Conservation (phyloP, 2,329 filamentous ascomycete species). For the Dryadomyces quercus-mongolicae region DNA sequence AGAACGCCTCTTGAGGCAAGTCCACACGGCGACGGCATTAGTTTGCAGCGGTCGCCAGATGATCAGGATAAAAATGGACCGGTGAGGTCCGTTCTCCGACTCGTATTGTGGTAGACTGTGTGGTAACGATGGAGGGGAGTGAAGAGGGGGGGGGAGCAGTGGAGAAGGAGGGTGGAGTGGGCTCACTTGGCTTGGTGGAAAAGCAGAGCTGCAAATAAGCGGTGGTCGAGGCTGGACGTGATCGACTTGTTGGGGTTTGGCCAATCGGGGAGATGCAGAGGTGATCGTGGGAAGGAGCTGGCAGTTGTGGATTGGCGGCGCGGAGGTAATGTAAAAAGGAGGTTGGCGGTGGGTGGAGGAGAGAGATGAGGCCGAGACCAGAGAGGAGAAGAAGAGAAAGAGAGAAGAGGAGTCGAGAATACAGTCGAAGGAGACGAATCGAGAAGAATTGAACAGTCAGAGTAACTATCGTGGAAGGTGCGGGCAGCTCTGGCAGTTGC, state of each 20-base stretch:
- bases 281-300: slow-evolving; percentile 3
- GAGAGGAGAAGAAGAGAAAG: background rate
- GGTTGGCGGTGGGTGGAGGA: background rate
- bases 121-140: background rate
- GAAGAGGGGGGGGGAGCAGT: background rate
- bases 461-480: too few species aligned
- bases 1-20: background rate
- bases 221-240: slow-evolving; percentile 2
- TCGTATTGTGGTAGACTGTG: too few species aligned
- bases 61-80: background rate
- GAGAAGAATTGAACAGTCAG: too few species aligned
- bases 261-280: slow-evolving; percentile 4
- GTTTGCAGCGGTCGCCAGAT: background rate
- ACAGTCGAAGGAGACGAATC: too few species aligned
- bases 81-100: background rate
- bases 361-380: background rate
- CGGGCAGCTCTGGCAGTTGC: too few species aligned
- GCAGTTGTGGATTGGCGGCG: background rate
- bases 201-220: background rate
- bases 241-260: background rate
- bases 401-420: background rate
- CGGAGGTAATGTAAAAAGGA: background rate
- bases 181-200: background rate
- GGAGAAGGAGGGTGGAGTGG: background rate
- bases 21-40: background rate